Conservation (phyloP, 495 filamentous ascomycete species). For the Penicillium egyptiacum region DNA sequence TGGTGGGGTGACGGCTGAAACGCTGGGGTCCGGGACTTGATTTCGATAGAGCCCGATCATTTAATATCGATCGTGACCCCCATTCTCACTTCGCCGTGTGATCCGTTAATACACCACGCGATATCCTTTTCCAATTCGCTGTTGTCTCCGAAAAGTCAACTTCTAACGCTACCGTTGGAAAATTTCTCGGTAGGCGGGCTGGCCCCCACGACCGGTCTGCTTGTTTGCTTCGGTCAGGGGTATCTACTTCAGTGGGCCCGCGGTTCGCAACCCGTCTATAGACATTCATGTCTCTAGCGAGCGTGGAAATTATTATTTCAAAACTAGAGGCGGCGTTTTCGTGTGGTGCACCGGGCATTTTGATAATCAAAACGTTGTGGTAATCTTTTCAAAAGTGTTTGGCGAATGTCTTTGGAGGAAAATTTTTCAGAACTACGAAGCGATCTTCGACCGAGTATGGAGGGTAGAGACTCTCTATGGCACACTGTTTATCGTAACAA, state of each 20-base stretch:
- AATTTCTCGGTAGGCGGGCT: constrained; percentile 2
- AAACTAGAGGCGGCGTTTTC: background rate
- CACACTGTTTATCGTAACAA: background rate
- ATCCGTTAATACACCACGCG: constrained; percentile 12
- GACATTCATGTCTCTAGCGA: background rate
- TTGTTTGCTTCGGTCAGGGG: constrained; percentile 6
- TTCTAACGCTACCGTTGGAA: constrained; percentile 7
- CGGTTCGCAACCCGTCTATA: background rate
- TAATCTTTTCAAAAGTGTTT: background rate
- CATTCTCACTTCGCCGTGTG: constrained; percentile 7
- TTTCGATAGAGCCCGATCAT: background rate
- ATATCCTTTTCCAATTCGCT: constrained; percentile 5
- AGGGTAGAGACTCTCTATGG: background rate
- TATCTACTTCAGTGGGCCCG: background rate
- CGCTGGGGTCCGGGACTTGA: background rate
- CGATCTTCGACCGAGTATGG: background rate
- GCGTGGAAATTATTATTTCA: background rate
- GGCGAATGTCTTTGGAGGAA: background rate
- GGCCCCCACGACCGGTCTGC: constrained; percentile 10
- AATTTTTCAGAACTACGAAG: background rate
- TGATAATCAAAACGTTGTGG: constrained; percentile 6
- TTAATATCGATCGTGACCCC: constrained; percentile 9
- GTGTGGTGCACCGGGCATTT: background rate
- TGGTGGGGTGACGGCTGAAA: background rate
- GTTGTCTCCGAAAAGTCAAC: constrained; percentile 7